Percentiles rank a stretch among this genome's conserved stretches.
These are phyloP conservation scores for Deinandra increscens DNA, from an alignment of 129 eudicot genomes.

Conservation along the genomic window DNA sequence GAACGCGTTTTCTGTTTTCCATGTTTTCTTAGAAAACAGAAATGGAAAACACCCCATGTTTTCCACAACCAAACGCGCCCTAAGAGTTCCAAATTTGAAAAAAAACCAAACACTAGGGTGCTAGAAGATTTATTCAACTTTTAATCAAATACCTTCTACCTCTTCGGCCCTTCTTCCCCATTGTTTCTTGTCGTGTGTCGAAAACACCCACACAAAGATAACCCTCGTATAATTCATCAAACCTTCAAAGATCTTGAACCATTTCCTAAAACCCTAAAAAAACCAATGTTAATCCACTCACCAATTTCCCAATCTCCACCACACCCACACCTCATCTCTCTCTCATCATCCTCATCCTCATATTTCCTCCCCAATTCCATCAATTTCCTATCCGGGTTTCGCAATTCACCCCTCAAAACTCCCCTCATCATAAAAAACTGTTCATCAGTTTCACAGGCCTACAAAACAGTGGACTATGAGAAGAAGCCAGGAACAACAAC, in stretches of 20 bases:
- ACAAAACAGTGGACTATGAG: slow-evolving; percentile 47
- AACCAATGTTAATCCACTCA: slow-evolving; percentile 39
- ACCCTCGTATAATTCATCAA: slow-evolving; percentile 19
- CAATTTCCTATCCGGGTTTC: slow-evolving; percentile 41
- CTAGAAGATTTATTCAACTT: too few species aligned
- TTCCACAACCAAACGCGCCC: too few species aligned
- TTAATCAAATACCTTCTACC: too few species aligned
- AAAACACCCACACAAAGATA: slow-evolving; percentile 32
- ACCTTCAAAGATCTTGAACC: slow-evolving; percentile 15
- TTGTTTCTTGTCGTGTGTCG: slow-evolving; percentile 13
- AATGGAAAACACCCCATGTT: too few species aligned
- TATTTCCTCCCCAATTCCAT: slow-evolving; percentile 24
- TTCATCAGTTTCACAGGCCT: slow-evolving; percentile 35
- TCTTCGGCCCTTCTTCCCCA: too few species aligned
- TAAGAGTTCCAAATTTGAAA: too few species aligned
- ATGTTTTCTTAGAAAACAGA: too few species aligned
- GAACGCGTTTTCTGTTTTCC: too few species aligned
- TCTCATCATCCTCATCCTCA: slow-evolving; percentile 29
- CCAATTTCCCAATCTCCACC: slow-evolving; percentile 33
- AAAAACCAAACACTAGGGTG: too few species aligned
- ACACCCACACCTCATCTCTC: slow-evolving; percentile 25
- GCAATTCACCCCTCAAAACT: slow-evolving; percentile 29
- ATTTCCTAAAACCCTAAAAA: slow-evolving; percentile 27
- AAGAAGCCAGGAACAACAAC: slow-evolving; percentile 35
- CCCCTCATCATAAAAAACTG: slow-evolving; percentile 17